These are phyloP conservation scores for Kodamaea leandrae DNA, from an alignment of 805 yeast species.

Conservation along the genomic window DNA sequence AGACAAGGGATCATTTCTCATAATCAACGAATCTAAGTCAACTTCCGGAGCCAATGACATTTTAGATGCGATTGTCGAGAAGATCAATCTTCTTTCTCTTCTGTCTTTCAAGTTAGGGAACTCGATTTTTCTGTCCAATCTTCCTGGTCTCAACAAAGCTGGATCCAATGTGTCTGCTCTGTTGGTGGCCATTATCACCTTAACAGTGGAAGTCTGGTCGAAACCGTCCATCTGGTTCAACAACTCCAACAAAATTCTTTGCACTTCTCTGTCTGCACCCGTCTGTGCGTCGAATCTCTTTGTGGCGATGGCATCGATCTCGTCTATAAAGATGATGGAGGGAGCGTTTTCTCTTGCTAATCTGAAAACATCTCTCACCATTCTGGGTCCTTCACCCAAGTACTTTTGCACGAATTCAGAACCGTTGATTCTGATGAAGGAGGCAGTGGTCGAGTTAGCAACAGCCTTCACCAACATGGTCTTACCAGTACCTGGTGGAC, in stretches of 20 bases:
- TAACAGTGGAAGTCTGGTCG: slow-evolving; percentile 91
- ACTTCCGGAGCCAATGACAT: slow-evolving; percentile 98
- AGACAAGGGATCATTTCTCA: slow-evolving; percentile 93
- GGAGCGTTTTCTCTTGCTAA: slow-evolving; percentile 97
- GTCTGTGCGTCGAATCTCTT: slow-evolving; percentile 99
- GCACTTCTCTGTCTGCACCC: slow-evolving; percentile 99
- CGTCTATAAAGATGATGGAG: slow-evolving; percentile 95
- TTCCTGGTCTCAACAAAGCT: slow-evolving; percentile 95
- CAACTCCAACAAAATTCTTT: slow-evolving; percentile 92
- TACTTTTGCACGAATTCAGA: slow-evolving; percentile 98
- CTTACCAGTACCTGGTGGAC: slow-evolving; percentile 99
- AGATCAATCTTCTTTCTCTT: slow-evolving; percentile 95
- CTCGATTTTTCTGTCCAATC: slow-evolving; percentile 96
- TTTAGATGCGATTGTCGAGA: slow-evolving; percentile 91
- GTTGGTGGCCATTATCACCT: slow-evolving; percentile 98
- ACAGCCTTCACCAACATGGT: slow-evolving; percentile 99
- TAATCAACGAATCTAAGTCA: slow-evolving; percentile 89
- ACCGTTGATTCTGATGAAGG: slow-evolving; percentile 95
- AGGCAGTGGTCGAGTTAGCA: slow-evolving; percentile 93
- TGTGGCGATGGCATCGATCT: slow-evolving; percentile 98
- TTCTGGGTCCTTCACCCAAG: slow-evolving; percentile 98
- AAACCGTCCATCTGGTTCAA: slow-evolving; percentile 99
- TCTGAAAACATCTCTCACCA: slow-evolving; percentile 98
- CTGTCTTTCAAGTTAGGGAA: slow-evolving; percentile 95
- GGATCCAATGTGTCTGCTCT: slow-evolving; percentile 98